A percentile compares a stretch with the other conserved stretches of the same genome.
Conservation (phyloP, 2,329 filamentous ascomycete species). For the Monilinia polystroma region DNA sequence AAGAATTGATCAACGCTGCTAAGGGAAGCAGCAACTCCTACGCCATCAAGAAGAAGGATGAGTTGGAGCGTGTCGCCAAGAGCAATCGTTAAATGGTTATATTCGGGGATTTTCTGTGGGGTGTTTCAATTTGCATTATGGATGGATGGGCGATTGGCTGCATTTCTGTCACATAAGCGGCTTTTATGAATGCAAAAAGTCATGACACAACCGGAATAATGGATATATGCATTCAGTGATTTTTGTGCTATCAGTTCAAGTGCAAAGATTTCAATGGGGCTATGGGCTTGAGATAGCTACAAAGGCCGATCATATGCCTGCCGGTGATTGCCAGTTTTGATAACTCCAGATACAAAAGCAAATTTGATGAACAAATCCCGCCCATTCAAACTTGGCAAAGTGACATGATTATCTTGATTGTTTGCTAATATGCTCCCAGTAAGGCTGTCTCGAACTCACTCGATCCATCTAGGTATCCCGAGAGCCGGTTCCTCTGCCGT, state of each 20-base stretch:
- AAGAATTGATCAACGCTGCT: slow-evolving; percentile 99
- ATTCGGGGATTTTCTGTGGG: slow-evolving; percentile 33
- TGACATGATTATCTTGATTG: neutral
- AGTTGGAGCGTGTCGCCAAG: slow-evolving; percentile 99
- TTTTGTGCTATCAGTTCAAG: slow-evolving; percentile 10
- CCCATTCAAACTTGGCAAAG: neutral
- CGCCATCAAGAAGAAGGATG: slow-evolving; percentile 99
- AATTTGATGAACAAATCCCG: slow-evolving; percentile 14
- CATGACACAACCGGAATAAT: slow-evolving; percentile 22
- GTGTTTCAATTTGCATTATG: slow-evolving; percentile 40
- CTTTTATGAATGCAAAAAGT: slow-evolving; percentile 23
- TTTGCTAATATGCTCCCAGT: neutral
- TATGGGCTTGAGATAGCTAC: slow-evolving; percentile 12
- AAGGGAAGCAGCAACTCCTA: slow-evolving; percentile 99
- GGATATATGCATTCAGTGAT: slow-evolving; percentile 23
- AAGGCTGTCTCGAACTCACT: neutral
- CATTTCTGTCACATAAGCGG: slow-evolving; percentile 40
- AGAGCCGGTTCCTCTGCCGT: too few relatives aligned
- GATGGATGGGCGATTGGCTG: slow-evolving; percentile 37
- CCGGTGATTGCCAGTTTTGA: slow-evolving; percentile 15
- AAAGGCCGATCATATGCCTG: slow-evolving; percentile 6
- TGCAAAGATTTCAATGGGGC: slow-evolving; percentile 11
- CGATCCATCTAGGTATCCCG: too few relatives aligned
- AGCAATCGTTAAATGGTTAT: slow-evolving; percentile 87
- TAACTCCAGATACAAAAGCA: slow-evolving; percentile 16